Conservation (phyloP, 139 green algal species). For the Chlamydomonas incerta region DNA sequence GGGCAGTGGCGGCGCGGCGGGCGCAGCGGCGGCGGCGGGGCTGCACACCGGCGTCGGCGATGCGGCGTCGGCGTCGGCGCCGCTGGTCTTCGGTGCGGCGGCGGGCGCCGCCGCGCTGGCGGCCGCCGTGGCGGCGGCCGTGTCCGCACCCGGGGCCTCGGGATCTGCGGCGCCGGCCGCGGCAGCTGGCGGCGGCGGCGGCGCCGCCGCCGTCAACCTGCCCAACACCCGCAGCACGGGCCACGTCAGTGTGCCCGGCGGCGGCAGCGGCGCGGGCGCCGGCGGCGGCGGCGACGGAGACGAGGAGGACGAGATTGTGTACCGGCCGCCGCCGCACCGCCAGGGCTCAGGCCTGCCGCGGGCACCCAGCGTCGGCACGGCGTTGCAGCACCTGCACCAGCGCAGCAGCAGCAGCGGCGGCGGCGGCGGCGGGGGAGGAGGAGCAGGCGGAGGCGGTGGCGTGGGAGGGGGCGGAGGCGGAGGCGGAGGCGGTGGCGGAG, state of each 20-base stretch:
- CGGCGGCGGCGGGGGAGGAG: not conserved
- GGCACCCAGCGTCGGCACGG: not conserved
- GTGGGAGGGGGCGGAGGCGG: not conserved
- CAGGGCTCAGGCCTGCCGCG: not conserved
- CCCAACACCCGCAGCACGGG: too few species aligned
- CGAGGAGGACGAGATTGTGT: slow-evolving; percentile 39
- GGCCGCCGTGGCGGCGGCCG: too few species aligned
- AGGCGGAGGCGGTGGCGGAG: not conserved
- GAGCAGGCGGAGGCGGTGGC: not conserved
- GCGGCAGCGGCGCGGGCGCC: too few species aligned
- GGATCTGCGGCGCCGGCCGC: too few species aligned
- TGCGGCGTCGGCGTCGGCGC: not conserved
- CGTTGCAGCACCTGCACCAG: not conserved
- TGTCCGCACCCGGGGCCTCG: too few species aligned
- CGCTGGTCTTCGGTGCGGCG: too few species aligned
- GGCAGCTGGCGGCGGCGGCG: too few species aligned
- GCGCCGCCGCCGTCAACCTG: too few species aligned
- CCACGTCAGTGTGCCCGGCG: too few species aligned
- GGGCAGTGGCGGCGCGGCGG: not conserved
- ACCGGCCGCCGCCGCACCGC: slow-evolving; percentile 7
- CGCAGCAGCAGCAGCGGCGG: not conserved
- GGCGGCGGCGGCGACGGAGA: not conserved
- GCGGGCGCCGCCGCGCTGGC: too few species aligned
- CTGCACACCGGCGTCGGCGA: not conserved
- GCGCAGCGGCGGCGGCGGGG: not conserved